Base-by-base conservation (phyloP, 805 yeast species). In the Kazachstania viticola region DNA sequence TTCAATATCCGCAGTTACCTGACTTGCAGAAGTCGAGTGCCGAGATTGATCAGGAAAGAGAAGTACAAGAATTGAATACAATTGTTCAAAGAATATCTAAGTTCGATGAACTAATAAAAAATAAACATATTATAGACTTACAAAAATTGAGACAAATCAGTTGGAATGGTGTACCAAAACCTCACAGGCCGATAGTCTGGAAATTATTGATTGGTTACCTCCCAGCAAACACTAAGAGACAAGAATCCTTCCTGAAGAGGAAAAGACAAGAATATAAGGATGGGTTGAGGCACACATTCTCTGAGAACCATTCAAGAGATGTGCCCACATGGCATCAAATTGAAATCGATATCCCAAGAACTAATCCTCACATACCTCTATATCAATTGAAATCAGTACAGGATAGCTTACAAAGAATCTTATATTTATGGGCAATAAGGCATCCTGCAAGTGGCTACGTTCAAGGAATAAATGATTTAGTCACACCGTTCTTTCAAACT, bases 401-500 rank as follows among this genome's bases (percentile, higher is more conserved):
- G 44, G 61, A 75, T 34, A 73, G 93, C 12, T 61, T 88, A 37
- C 85, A 87, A 45, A 73, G 79, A 42, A 75, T 91, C 8, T 60
- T 88, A 33, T 88, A 85, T 49, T 62, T 88, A 21, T 88, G 98
- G 98, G 93, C 97, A 0, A 75, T 88, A 17, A 68, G 97, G 43
- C 97, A 91, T 52, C 97, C 98, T 1, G 95, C 97, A 5, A 77
- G 91, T 49, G 98, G 98, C 12, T 88, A 88, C 55, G 98, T 88
- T 14, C 98, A 88, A 61, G 98, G 98, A 17, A 88, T 88, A 31
- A 88, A 88, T 54, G 98, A 88, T 58, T 65, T 88, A 30, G 83
- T 77, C 12, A 88, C 96, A 2, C 97, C 98, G 3, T 83, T 91
- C 51, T 85, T 70, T 56, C 94, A 88, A 56, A 77, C 85, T 0